Evolutionary conservation across 2,329 filamentous ascomycete species (phyloP), one percentile per base, ranked within the genome.

Genomic region (Colletotrichum caudatum): DNA sequence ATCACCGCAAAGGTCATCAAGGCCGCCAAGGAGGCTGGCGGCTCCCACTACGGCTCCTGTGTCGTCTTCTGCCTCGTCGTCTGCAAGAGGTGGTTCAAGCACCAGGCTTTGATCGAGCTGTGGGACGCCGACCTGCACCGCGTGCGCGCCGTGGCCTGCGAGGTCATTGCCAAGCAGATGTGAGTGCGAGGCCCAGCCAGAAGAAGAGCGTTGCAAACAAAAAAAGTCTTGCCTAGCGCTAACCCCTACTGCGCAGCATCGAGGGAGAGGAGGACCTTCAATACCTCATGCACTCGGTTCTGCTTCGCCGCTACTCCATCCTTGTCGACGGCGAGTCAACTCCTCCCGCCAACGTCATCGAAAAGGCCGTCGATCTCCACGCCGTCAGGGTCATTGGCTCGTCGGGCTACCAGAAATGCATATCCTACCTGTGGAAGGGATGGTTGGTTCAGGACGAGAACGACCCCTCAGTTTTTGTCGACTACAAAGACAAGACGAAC

Each of bases 391-490:
- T 99, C 59, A 98, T 98, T 73, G 94, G 94, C 2, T 95, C 93
- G 0, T 94, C 94, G 0, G 95, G 96, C 35, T 99, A 98, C 80
- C 96, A 98, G 75, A 97, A 97, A 83, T 98, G 95, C 79, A 94
- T 98, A 77, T 90, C 88, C 73, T 94, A 97, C 78, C 90, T 99
- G 11, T 99, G 96, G 96, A 90, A 91, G 73, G 96, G 96, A 29
- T 99, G 96, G 96, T 86, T 98, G 11, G 91, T 97, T n/a, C 96
- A 99, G 80, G 94, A 98, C 75, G 94, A 98, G 76, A 88, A 95
- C 61, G 95, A 98, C 76, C 93, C 95, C 0, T 90, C 91, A n/a
- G 91, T 90, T 64, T 99, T 99, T 79, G 88, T 98, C 65, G 92
- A 95, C 78, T 99, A 97, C 84, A 90, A 91, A 76, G 87, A 94